Conservation (phyloP, 305 asterid genomes). For the Fraxinus sp. region DNA sequence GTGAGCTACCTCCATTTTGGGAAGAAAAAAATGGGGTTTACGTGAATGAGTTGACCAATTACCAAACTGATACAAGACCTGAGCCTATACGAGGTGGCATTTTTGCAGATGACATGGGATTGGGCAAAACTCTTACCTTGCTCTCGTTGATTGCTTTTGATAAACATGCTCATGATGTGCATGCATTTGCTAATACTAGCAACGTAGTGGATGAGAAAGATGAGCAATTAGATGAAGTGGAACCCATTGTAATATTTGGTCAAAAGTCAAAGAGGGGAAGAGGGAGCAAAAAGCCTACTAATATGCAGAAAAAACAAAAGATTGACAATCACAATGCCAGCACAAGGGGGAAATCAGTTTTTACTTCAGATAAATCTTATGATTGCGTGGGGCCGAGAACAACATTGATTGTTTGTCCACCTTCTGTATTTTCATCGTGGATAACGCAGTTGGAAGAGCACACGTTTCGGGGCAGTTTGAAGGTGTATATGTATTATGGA, state of each 20-base stretch:
- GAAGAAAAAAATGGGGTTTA: conserved; percentile 55
- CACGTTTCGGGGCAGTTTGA: conserved; percentile 58
- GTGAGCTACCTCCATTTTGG: conserved; percentile 90
- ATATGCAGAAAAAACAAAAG: conserved; percentile 49
- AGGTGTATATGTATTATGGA: conserved; percentile 82
- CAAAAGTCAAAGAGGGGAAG: conserved; percentile 51
- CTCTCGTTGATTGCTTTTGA: conserved; percentile 89
- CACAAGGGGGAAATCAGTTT: conserved; percentile 33
- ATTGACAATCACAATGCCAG: conserved; percentile 28
- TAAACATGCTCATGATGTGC: conserved; percentile 34
- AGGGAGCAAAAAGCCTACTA: conserved; percentile 35
- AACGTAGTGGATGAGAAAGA: conserved; percentile 29
- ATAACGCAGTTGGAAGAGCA: conserved; percentile 79
- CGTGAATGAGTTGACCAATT: conserved; percentile 70
- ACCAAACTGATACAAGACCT: conserved; percentile 55
- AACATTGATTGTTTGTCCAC: conserved; percentile 83
- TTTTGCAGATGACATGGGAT: conserved; percentile 98
- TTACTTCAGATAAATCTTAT: conserved; percentile 27
- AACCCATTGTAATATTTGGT: conserved; percentile 15
- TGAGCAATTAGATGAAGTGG: conserved; percentile 38
- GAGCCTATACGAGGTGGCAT: conserved; percentile 89
- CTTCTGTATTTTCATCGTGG: conserved; percentile 86
- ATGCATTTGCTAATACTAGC: conserved; percentile 28
- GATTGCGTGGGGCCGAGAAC: conserved; percentile 39
- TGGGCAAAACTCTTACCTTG: conserved; percentile 88